Percentiles rank a stretch among this genome's conserved stretches.
Conservation (phyloP, 345 rosid genomes). For the Brassica juncea region DNA sequence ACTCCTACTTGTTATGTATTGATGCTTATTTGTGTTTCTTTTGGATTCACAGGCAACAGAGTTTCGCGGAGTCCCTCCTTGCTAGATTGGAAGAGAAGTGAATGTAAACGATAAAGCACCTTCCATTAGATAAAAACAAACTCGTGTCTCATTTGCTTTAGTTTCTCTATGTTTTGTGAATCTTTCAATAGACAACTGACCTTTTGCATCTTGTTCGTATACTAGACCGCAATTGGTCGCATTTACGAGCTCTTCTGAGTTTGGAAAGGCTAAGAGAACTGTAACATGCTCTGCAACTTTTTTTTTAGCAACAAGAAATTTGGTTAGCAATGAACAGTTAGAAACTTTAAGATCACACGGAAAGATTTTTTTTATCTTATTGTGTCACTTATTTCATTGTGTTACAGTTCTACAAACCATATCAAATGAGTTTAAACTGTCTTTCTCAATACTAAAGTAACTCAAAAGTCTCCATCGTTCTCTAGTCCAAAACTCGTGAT, state of each 20-base stretch:
- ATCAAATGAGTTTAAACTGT: slow-evolving; percentile 4
- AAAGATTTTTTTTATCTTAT: neutral
- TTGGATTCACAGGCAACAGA: slow-evolving; percentile 73
- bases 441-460: slow-evolving; percentile 5
- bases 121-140: neutral
- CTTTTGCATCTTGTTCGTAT: slow-evolving; percentile 6
- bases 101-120: slow-evolving; percentile 21
- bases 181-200: slow-evolving; percentile 7
- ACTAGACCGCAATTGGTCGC: neutral
- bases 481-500: slow-evolving; percentile 7
- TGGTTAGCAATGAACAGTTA: neutral
- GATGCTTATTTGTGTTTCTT: slow-evolving; percentile 17
- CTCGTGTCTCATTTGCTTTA: slow-evolving; percentile 9
- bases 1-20: neutral
- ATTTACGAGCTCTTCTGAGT: neutral
- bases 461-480: neutral
- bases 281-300: neutral
- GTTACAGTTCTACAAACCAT: neutral
- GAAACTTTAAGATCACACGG: neutral
- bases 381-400: neutral
- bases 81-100: slow-evolving; percentile 75
- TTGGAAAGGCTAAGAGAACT: neutral
- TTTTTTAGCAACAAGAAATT: neutral
- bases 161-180: slow-evolving; percentile 10
- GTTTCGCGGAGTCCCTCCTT: slow-evolving; percentile 83